These are phyloP conservation scores for Omphalea diandra DNA, from an alignment of 441 rosid genomes.

Conservation along the genomic window DNA sequence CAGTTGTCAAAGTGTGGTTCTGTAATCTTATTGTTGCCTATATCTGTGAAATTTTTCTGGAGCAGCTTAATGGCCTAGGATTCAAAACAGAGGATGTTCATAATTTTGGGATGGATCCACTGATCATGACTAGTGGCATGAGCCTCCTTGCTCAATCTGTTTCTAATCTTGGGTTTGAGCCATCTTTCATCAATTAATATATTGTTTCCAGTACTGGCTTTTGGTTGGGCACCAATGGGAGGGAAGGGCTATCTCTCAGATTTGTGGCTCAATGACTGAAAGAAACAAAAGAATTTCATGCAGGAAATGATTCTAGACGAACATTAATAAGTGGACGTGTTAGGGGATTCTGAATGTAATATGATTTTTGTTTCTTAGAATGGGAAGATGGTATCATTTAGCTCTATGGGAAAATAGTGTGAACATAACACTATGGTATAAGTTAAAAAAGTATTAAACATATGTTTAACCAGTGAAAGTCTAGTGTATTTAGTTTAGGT, in stretches of 20 bases:
- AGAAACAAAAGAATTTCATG: not conserved
- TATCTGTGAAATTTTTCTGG: not conserved
- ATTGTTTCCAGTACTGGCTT: no score
- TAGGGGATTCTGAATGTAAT: no score
- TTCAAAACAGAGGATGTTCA: not conserved
- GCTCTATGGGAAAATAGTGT: not conserved
- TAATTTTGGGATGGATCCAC: no score
- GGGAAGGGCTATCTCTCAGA: not conserved
- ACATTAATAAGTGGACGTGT: no score
- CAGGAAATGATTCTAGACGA: no score
- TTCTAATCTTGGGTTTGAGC: not conserved
- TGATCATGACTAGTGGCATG: not conserved
- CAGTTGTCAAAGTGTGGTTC: constrained; percentile 5
- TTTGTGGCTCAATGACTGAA: not conserved
- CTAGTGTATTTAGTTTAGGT: not conserved
- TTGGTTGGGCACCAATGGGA: not conserved
- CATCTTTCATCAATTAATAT: no score
- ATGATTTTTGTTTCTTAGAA: no score
- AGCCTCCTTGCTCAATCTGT: not conserved
- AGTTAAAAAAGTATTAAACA: not conserved
- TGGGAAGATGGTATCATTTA: not conserved
- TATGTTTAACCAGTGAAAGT: no score
- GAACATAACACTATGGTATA: not conserved
- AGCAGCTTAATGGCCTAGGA: not conserved
- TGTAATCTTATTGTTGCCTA: not conserved